Conservation (phyloP, 1,139 yeast species). For the Debaryomyces fabryi region DNA sequence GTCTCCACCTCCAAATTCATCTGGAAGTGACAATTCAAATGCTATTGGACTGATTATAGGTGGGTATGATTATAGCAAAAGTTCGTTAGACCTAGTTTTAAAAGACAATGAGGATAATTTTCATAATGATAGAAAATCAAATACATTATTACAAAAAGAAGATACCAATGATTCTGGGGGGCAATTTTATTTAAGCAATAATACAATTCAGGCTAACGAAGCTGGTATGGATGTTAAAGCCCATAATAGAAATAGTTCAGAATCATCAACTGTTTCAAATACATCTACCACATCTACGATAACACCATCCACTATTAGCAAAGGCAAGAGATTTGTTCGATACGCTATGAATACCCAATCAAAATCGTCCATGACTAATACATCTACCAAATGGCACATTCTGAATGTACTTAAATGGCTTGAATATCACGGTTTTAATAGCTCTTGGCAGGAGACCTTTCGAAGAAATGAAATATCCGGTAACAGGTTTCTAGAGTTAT, state of each 20-base stretch:
- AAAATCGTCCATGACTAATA: constrained; percentile 20
- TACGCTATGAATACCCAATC: constrained; percentile 48
- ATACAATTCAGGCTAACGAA: background rate
- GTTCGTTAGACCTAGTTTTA: constrained; percentile 20
- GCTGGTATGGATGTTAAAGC: background rate
- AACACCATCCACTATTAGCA: constrained; percentile 35
- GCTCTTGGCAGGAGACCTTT: constrained; percentile 71
- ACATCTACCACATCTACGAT: constrained; percentile 33
- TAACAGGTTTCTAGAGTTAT: constrained; percentile 63
- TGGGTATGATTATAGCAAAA: constrained; percentile 32
- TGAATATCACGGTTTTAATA: constrained; percentile 64
- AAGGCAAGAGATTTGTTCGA: constrained; percentile 45
- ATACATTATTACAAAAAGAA: background rate
- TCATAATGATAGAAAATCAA: background rate
- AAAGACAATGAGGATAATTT: background rate
- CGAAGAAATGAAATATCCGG: constrained; percentile 62
- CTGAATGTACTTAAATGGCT: constrained; percentile 72
- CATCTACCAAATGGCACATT: constrained; percentile 59
- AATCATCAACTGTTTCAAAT: constrained; percentile 37
- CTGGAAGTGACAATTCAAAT: constrained; percentile 15
- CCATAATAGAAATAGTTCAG: constrained; percentile 44
- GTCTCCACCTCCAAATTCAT: constrained; percentile 7
- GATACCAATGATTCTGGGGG: background rate
- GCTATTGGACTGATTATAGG: constrained; percentile 34
- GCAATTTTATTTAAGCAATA: background rate